phyloP scores from a whole-genome alignment of 1,139 yeast genomes.

The Saccharomycopsis phalli region DNA sequence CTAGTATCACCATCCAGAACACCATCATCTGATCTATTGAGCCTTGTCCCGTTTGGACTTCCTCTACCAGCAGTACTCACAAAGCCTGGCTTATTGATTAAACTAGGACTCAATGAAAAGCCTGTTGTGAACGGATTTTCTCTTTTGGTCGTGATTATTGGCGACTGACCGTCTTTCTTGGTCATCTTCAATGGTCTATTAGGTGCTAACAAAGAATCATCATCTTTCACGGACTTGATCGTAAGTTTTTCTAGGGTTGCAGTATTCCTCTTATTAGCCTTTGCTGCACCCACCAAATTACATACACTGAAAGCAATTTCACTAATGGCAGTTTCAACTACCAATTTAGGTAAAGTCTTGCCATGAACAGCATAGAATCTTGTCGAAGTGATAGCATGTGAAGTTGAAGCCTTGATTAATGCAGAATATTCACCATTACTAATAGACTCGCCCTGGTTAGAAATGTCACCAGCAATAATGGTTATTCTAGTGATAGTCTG shows the following conservation, averaged over 20 bases:
- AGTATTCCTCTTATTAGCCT: slow-evolving; percentile 30
- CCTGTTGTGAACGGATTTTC: slow-evolving; percentile 20
- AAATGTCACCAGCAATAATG: slow-evolving; percentile 40
- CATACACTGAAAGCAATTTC: slow-evolving; percentile 69
- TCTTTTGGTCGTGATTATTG: slow-evolving; percentile 19
- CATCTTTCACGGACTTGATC: not conserved
- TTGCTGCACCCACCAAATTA: slow-evolving; percentile 54
- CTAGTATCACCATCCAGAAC: not conserved
- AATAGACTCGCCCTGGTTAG: slow-evolving; percentile 34
- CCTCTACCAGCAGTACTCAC: not conserved
- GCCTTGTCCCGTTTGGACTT: not conserved
- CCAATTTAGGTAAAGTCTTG: slow-evolving; percentile 57
- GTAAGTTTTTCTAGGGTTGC: not conserved
- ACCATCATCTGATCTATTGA: not conserved
- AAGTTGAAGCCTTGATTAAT: slow-evolving; percentile 57
- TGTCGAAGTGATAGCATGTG: slow-evolving; percentile 70
- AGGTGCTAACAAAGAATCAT: slow-evolving; percentile 25
- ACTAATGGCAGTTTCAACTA: slow-evolving; percentile 70
- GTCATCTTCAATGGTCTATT: slow-evolving; percentile 56
- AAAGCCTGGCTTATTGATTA: slow-evolving; percentile 1
- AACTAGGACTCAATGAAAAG: slow-evolving; percentile 17
- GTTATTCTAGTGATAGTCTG: slow-evolving; percentile 48
- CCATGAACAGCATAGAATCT: slow-evolving; percentile 65
- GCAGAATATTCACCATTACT: slow-evolving; percentile 26
- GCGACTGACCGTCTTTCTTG: slow-evolving; percentile 31